Conservation (phyloP, 2,329 filamentous ascomycete genomes). For the Fusarium mexicanum region DNA sequence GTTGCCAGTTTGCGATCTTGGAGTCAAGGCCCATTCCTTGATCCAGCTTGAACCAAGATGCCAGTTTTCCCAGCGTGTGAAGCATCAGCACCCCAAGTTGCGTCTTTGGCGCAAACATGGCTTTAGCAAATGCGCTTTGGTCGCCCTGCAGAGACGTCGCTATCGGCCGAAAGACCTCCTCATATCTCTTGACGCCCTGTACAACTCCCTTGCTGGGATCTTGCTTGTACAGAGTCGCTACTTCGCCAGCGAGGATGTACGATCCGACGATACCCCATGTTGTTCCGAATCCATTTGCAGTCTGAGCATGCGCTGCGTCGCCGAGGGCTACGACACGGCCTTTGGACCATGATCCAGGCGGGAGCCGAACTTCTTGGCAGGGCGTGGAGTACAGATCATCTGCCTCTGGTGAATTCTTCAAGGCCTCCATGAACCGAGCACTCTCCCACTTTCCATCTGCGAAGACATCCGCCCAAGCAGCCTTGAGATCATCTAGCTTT, state of each 20-base stretch:
- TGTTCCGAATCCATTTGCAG: conserved; percentile 10
- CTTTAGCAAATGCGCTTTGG: not conserved
- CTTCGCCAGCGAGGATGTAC: conserved; percentile 5
- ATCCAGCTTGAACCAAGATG: not conserved
- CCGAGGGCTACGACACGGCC: conserved; percentile 9
- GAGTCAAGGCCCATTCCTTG: conserved; percentile 5
- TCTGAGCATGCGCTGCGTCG: conserved; percentile 11
- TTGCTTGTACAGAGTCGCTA: conserved; percentile 2
- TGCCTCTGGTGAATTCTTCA: conserved; percentile 2
- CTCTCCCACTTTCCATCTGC: not conserved
- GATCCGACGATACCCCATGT: conserved; percentile 13
- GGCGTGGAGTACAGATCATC: conserved; percentile 12
- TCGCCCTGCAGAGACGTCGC: conserved; percentile 2
- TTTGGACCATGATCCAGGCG: conserved; percentile 3
- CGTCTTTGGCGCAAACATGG: not conserved
- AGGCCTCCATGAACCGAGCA: not conserved
- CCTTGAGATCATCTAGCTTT: conserved; percentile 1
- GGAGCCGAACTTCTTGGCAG: conserved; percentile 1
- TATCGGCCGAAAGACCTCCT: conserved; percentile 13
- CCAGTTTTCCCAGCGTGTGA: not conserved
- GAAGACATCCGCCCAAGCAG: not conserved
- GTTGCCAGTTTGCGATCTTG: conserved; percentile 11
- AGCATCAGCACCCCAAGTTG: not conserved
- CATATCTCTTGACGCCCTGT: conserved; percentile 13
- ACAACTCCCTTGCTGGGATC: conserved; percentile 8